These are phyloP conservation scores for Vigna radiata DNA, from an alignment of 306 rosid genomes.

Conservation along the genomic window DNA sequence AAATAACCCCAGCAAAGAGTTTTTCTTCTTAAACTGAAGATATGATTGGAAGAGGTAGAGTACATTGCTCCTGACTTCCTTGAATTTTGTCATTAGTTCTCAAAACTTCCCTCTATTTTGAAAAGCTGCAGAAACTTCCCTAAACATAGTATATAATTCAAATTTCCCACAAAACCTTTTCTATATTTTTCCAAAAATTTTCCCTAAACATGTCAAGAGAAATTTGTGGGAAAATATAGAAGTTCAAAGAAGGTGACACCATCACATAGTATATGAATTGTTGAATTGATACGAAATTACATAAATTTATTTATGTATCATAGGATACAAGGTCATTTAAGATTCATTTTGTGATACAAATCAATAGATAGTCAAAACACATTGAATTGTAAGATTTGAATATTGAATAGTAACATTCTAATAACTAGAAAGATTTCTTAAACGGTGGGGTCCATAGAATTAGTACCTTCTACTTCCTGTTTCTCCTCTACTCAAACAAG, in stretches of 20 bases:
- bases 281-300: too few relatives aligned
- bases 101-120: constrained; percentile 21
- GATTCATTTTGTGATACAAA: too few relatives aligned
- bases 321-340: too few relatives aligned
- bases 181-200: too few relatives aligned
- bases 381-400: too few relatives aligned
- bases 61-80: constrained; percentile 9
- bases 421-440: not conserved
- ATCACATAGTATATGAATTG: not conserved
- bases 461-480: not conserved
- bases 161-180: too few relatives aligned
- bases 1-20: not conserved
- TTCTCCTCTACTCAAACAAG: not conserved
- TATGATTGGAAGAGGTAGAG: not conserved
- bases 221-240: constrained; percentile 6
- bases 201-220: not conserved
- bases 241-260: not conserved
- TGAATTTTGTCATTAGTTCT: constrained; percentile 3
- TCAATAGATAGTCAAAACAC: too few relatives aligned
- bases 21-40: constrained; percentile 13
- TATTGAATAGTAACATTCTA: too few relatives aligned
- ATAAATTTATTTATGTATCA: too few relatives aligned
- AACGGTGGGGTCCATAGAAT: not conserved
- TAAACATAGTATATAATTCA: not conserved
- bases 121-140: constrained; percentile 10